Percentiles rank a stretch among this genome's conserved stretches.
Conservation (phyloP, 345 rosid species). For the Eucalyptus viminalis region DNA sequence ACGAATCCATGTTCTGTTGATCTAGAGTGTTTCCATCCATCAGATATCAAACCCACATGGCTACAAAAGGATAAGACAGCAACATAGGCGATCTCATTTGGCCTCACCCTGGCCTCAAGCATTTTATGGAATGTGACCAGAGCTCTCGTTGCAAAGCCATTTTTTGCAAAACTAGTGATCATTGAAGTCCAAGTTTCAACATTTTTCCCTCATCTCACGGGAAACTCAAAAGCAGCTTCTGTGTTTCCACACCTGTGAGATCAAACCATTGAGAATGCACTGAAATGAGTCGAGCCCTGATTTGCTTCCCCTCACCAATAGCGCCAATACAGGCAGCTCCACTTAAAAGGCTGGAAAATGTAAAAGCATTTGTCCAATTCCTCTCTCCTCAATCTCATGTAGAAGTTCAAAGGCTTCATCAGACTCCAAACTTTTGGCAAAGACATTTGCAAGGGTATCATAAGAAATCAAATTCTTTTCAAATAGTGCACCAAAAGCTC, state of each 20-base stretch:
- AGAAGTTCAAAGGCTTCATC: background rate
- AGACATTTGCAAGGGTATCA: background rate
- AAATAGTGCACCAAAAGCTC: background rate
- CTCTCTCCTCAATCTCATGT: background rate
- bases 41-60: background rate
- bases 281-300: constrained; percentile 23
- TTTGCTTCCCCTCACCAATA: constrained; percentile 54
- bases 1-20: constrained; percentile 44
- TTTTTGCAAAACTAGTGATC: constrained; percentile 70
- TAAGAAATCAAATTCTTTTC: background rate
- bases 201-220: background rate
- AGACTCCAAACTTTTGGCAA: background rate
- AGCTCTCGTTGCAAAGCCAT: constrained; percentile 49
- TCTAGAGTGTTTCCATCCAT: constrained; percentile 52
- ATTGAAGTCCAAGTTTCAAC: constrained; percentile 69
- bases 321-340: constrained; percentile 8
- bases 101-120: constrained; percentile 30
- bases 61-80: constrained; percentile 70
- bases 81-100: constrained; percentile 52
- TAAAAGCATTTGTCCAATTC: constrained; percentile 24
- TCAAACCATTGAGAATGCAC: constrained; percentile 41
- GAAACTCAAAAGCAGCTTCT: constrained; percentile 35
- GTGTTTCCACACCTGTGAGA: constrained; percentile 49
- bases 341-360: constrained; percentile 60
- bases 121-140: constrained; percentile 42